These are phyloP conservation scores for Botryotinia narcissicola DNA, from an alignment of 2,329 filamentous ascomycete genomes.

Conservation along the genomic window DNA sequence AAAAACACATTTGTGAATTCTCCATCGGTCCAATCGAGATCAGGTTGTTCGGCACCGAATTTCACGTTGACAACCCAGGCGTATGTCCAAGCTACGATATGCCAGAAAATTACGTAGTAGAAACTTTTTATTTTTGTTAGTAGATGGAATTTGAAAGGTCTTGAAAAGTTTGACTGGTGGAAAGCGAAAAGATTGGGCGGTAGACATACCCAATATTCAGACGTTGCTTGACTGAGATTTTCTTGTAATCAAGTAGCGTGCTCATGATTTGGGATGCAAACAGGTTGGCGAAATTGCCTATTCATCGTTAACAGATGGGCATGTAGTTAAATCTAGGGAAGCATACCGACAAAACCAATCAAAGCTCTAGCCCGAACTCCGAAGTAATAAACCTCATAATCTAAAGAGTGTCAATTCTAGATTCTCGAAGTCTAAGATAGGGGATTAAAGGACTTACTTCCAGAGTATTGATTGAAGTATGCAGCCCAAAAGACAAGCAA, in stretches of 20 bases:
- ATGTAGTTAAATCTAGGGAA: too few relatives aligned
- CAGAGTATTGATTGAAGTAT: constrained; percentile 5
- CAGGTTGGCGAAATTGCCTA: neutral
- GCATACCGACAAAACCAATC: constrained; percentile 2
- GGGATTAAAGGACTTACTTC: neutral
- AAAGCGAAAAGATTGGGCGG: neutral
- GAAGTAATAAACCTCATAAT: constrained; percentile 11
- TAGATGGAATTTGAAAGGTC: neutral
- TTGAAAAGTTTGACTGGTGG: neutral
- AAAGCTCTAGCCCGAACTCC: constrained; percentile 4
- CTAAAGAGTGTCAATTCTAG: neutral
- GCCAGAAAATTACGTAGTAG: constrained; percentile 59
- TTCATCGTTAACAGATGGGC: too few relatives aligned
- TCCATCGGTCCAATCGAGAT: constrained; percentile 60
- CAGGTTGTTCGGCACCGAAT: constrained; percentile 54
- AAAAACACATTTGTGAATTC: constrained; percentile 65
- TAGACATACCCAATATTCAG: constrained; percentile 5
- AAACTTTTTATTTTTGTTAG: constrained; percentile 23
- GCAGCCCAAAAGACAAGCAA: constrained; percentile 10
- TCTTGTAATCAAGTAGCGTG: constrained; percentile 10
- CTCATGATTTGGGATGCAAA: constrained; percentile 11
- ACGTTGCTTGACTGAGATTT: constrained; percentile 2
- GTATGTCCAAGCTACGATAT: constrained; percentile 51
- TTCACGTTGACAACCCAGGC: constrained; percentile 53
- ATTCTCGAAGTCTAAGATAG: neutral